A percentile compares a stretch with the other conserved stretches of the same genome.
These are phyloP conservation scores for Solanum pennellii DNA, from an alignment of 257 asterid genomes.

Conservation along the genomic window DNA sequence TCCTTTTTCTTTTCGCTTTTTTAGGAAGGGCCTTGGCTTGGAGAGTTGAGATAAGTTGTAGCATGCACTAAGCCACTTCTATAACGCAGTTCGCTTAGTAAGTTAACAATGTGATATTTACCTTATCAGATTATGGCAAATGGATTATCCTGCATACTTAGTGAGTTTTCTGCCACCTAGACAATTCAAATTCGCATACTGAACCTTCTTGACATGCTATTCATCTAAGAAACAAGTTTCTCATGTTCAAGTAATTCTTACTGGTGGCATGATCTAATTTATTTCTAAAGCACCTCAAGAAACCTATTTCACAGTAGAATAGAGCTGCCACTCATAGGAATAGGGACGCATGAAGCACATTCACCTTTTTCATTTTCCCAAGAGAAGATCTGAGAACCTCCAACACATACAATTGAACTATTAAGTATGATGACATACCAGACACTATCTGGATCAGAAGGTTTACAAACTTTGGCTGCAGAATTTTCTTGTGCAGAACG, in stretches of 20 bases:
- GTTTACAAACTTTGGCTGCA: slow-evolving; percentile 49
- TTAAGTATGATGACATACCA: slow-evolving; percentile 36
- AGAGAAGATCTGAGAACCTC: background rate
- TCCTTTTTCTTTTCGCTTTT: background rate
- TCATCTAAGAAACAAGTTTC: background rate
- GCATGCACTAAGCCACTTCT: background rate
- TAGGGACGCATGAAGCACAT: background rate
- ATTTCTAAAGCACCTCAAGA: background rate
- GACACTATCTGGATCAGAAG: slow-evolving; percentile 65
- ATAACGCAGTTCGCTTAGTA: background rate
- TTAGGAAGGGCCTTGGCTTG: background rate
- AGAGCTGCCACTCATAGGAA: background rate
- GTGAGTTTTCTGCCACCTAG: background rate
- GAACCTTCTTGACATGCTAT: background rate
- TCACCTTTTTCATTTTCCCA: background rate
- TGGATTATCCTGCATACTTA: background rate
- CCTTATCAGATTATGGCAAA: background rate
- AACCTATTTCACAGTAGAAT: background rate
- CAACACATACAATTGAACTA: background rate
- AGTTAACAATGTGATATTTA: background rate
- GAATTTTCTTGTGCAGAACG: slow-evolving; percentile 70
- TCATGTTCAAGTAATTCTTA: background rate
- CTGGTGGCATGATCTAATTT: background rate
- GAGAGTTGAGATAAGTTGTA: background rate
- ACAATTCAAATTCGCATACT: background rate